Percentiles rank a stretch among this genome's conserved stretches.
Evolutionary conservation across 805 yeast genomes (phyloP).

Genomic region (Zygosaccharomyces kombuchaensis): DNA sequence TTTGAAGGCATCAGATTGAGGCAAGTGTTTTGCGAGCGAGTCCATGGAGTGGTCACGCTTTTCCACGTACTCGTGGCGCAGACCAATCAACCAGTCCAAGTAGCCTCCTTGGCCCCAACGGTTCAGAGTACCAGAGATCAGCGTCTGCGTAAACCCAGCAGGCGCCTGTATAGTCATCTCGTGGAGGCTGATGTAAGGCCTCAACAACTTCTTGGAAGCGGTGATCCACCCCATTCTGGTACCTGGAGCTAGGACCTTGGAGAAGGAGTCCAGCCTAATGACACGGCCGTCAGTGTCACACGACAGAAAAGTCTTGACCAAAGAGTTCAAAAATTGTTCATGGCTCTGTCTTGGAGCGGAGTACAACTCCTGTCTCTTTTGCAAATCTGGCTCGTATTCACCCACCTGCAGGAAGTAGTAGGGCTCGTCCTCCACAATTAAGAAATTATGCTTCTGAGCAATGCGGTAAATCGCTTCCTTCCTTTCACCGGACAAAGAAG

Average conservation of each 20-base stretch:
- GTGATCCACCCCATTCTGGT: constrained; percentile 85
- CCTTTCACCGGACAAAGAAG: constrained; percentile 72
- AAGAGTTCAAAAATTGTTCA: constrained; percentile 58
- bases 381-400: constrained; percentile 49
- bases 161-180: constrained; percentile 81
- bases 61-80: constrained; percentile 75
- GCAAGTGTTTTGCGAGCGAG: constrained; percentile 55
- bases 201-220: constrained; percentile 60
- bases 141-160: constrained; percentile 72
- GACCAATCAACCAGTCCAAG: constrained; percentile 82
- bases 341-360: constrained; percentile 39
- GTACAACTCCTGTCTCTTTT: constrained; percentile 27
- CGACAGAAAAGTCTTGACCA: constrained; percentile 72
- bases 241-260: constrained; percentile 92
- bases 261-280: constrained; percentile 80
- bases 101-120: constrained; percentile 91
- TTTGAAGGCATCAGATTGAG: constrained; percentile 28
- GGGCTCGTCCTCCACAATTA: constrained; percentile 94
- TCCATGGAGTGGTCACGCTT: constrained; percentile 87
- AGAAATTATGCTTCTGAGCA: constrained; percentile 79
- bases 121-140: constrained; percentile 64
- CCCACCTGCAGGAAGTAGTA: constrained; percentile 96
- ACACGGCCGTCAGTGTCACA: constrained; percentile 87
- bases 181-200: constrained; percentile 63
- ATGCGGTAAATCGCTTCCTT: constrained; percentile 70